A percentile compares a stretch with the other conserved stretches of the same genome.
phyloP scores from a whole-genome alignment of 805 yeast species.

The Pichia membranifaciens region DNA sequence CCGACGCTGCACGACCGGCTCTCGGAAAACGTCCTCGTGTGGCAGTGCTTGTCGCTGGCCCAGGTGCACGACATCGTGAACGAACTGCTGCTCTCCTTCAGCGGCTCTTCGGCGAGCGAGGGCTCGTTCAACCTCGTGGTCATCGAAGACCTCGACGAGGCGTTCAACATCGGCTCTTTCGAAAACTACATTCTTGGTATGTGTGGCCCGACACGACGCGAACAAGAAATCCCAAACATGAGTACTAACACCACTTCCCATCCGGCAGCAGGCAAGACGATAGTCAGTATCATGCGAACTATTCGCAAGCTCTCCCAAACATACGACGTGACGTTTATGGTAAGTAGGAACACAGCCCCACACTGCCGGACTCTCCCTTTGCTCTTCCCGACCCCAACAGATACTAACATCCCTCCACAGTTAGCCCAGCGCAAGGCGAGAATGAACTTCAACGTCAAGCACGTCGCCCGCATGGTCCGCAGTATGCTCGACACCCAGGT shows the following conservation, averaged over 20 bases:
- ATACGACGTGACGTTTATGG: constrained; percentile 17
- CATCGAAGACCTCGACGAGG: constrained; percentile 25
- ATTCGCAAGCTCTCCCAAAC: constrained; percentile 23
- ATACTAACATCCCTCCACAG: too few species aligned
- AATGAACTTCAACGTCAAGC: constrained; percentile 17
- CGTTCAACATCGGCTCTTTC: constrained; percentile 24
- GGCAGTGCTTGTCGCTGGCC: constrained; percentile 1
- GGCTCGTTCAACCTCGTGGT: constrained; percentile 9
- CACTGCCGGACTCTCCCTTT: too few species aligned
- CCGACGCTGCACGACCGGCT: neutral
- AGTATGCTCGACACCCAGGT: constrained; percentile 23
- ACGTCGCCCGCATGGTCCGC: constrained; percentile 18
- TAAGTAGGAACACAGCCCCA: constrained; percentile 19
- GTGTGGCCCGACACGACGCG: neutral
- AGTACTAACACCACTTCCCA: constrained; percentile 1
- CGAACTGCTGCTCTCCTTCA: neutral
- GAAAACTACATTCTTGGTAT: constrained; percentile 16
- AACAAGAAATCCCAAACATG: neutral
- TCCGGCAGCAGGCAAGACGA: constrained; percentile 2
- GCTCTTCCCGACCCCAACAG: too few species aligned
- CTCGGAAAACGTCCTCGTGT: neutral
- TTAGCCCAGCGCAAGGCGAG: constrained; percentile 1
- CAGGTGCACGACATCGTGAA: neutral
- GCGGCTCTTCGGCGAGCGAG: neutral
- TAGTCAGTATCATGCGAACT: constrained; percentile 9